Conservation (phyloP, 179 eudicot genomes). For the Sideroxylon spinosum region DNA sequence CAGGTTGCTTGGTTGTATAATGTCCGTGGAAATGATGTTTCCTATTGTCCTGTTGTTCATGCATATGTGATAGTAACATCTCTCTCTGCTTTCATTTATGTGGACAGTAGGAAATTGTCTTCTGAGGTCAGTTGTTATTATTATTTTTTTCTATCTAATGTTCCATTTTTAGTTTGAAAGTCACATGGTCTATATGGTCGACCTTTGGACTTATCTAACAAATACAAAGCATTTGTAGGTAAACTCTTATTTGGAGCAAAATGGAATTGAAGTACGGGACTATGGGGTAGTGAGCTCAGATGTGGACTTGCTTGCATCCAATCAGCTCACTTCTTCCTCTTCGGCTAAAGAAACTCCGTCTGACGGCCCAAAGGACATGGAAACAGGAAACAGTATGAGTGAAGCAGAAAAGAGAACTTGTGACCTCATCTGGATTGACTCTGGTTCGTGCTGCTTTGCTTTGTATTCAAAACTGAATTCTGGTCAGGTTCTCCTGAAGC, state of each 20-base stretch:
- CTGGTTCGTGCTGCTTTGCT: constrained; percentile 83
- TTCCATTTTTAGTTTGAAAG: background rate
- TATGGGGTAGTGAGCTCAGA: constrained; percentile 68
- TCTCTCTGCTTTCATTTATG: constrained; percentile 71
- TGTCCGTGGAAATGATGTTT: constrained; percentile 86
- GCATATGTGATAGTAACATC: constrained; percentile 83
- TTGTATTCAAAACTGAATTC: constrained; percentile 66
- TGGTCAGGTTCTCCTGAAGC: constrained; percentile 69
- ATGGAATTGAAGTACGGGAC: constrained; percentile 74
- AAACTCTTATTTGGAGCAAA: constrained; percentile 51
- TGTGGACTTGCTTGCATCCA: constrained; percentile 60
- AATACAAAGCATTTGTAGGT: constrained; percentile 38
- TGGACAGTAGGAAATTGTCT: constrained; percentile 74
- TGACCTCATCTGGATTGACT: constrained; percentile 74
- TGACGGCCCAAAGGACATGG: constrained; percentile 19
- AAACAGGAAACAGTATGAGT: constrained; percentile 27
- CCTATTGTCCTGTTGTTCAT: constrained; percentile 89
- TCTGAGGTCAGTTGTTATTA: constrained; percentile 60
- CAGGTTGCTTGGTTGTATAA: constrained; percentile 98
- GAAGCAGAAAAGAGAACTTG: constrained; percentile 32
- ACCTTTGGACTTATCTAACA: background rate
- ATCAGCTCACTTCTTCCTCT: constrained; percentile 51
- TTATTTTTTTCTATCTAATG: background rate
- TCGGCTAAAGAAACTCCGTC: constrained; percentile 21
- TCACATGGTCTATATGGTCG: constrained; percentile 2